These are phyloP conservation scores for Mycena floridula DNA, from an alignment of 768 basidiomycete genomes.

Conservation along the genomic window DNA sequence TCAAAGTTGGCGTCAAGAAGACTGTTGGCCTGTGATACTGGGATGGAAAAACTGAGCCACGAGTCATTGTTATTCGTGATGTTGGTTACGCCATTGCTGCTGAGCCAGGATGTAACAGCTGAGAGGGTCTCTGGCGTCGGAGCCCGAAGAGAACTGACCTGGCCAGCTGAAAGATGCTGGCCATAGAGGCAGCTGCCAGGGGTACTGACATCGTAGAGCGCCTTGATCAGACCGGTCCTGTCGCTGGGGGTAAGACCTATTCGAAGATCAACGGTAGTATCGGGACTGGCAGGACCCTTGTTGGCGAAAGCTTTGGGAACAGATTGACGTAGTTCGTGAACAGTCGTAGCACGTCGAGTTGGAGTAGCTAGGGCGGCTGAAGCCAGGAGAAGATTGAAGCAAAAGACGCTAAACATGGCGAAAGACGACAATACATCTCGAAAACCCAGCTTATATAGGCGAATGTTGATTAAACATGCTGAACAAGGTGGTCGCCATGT, in stretches of 20 bases:
- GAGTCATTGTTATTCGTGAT: slow-evolving; percentile 12
- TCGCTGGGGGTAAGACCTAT: slow-evolving; percentile 23
- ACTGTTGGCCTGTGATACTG: slow-evolving; percentile 17
- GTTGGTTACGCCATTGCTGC: slow-evolving; percentile 10
- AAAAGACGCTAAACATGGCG: too few species aligned
- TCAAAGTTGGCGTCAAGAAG: slow-evolving; percentile 17
- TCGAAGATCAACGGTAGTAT: slow-evolving; percentile 19
- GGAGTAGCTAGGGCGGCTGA: not conserved
- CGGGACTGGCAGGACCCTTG: slow-evolving; percentile 12
- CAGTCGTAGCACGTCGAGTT: slow-evolving; percentile 3
- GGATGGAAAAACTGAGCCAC: slow-evolving; percentile 15
- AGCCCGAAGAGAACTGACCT: slow-evolving; percentile 15
- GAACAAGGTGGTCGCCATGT: too few species aligned
- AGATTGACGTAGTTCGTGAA: slow-evolving; percentile 11
- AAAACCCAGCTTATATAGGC: too few species aligned
- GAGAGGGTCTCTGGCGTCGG: slow-evolving; percentile 10
- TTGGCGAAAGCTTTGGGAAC: slow-evolving; percentile 17
- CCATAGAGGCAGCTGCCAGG: slow-evolving; percentile 21
- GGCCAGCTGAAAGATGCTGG: slow-evolving; percentile 21
- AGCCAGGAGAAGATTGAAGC: not conserved
- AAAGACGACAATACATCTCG: too few species aligned
- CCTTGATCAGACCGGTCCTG: slow-evolving; percentile 20
- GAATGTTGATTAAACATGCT: too few species aligned
- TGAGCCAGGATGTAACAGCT: slow-evolving; percentile 15
- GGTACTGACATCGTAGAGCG: slow-evolving; percentile 23